A percentile compares a stretch with the other conserved stretches of the same genome.
These are phyloP conservation scores for Kurtzmaniella quercitrusa DNA, from an alignment of 1,139 yeast species.

Conservation along the genomic window DNA sequence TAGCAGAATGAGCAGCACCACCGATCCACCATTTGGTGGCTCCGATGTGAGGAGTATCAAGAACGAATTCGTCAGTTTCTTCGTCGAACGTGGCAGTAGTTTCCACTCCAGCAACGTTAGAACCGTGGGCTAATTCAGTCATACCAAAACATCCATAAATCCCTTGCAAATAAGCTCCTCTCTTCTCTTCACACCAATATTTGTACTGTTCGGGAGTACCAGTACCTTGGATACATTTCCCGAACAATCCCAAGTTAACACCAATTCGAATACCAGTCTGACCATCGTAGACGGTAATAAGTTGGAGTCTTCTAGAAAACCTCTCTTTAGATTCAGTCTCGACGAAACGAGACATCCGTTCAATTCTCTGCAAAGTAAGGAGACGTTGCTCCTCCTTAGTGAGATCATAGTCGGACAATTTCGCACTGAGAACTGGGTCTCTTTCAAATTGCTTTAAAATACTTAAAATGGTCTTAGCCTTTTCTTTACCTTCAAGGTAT, in stretches of 20 bases:
- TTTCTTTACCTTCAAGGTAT: slow-evolving; percentile 52
- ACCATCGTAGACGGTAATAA: slow-evolving; percentile 26
- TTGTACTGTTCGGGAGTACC: slow-evolving; percentile 25
- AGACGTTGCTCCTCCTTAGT: slow-evolving; percentile 48
- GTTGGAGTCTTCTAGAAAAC: slow-evolving; percentile 23
- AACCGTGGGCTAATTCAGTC: slow-evolving; percentile 35
- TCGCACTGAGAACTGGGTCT: slow-evolving; percentile 50
- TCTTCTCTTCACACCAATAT: slow-evolving; percentile 50
- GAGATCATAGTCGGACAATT: slow-evolving; percentile 49
- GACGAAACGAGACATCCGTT: slow-evolving; percentile 24
- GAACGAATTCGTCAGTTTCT: slow-evolving; percentile 25
- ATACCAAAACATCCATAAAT: slow-evolving; percentile 31
- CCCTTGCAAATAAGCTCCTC: slow-evolving; percentile 41
- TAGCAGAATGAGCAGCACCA: slow-evolving; percentile 33
- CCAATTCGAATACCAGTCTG: slow-evolving; percentile 26
- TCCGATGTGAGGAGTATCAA: slow-evolving; percentile 32
- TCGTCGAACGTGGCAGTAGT: slow-evolving; percentile 30
- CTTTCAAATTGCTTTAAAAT: slow-evolving; percentile 46
- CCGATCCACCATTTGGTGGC: slow-evolving; percentile 39
- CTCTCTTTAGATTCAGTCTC: slow-evolving; percentile 23
- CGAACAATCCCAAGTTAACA: slow-evolving; percentile 27
- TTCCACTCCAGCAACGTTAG: slow-evolving; percentile 30
- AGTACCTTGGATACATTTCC: slow-evolving; percentile 27
- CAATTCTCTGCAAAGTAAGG: slow-evolving; percentile 43
- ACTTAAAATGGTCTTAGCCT: slow-evolving; percentile 40